Conservation (phyloP, 2,329 filamentous ascomycete species). For the Coccinonectria pachysandricola region DNA sequence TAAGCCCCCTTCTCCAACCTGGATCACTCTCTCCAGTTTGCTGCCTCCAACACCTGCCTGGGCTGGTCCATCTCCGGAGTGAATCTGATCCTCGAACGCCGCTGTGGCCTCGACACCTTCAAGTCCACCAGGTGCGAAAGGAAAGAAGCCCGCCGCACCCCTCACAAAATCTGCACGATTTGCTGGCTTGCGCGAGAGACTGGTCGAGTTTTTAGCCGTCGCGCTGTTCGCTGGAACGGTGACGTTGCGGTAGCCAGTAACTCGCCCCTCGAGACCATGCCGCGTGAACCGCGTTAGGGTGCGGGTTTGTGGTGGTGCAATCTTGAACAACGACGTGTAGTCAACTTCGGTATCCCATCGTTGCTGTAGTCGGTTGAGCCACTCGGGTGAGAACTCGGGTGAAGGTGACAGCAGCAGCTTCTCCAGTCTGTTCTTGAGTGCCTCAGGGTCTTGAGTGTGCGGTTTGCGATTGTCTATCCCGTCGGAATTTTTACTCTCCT, state of each 20-base stretch:
- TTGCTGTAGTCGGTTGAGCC: slow-evolving; percentile 85
- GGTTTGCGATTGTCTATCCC: slow-evolving; percentile 8
- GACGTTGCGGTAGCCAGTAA: slow-evolving; percentile 89
- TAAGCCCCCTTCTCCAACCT: slow-evolving; percentile 70
- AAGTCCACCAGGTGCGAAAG: slow-evolving; percentile 83
- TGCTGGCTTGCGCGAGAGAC: slow-evolving; percentile 75
- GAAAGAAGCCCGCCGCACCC: slow-evolving; percentile 86
- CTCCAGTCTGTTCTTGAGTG: slow-evolving; percentile 63
- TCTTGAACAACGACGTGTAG: slow-evolving; percentile 72
- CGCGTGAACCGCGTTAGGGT: slow-evolving; percentile 90
- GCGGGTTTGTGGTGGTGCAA: slow-evolving; percentile 84
- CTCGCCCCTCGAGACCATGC: slow-evolving; percentile 82
- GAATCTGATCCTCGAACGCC: slow-evolving; percentile 67
- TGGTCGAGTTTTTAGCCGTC: slow-evolving; percentile 92
- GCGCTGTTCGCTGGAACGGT: slow-evolving; percentile 82
- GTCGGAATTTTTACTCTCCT: slow-evolving; percentile 2
- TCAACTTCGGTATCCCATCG: slow-evolving; percentile 75
- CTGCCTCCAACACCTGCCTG: slow-evolving; percentile 35
- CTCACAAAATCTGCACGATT: slow-evolving; percentile 83
- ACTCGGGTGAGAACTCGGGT: slow-evolving; percentile 66
- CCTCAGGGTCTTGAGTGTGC: slow-evolving; percentile 38
- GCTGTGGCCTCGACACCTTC: slow-evolving; percentile 80
- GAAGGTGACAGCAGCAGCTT: slow-evolving; percentile 70
- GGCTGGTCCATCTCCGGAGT: slow-evolving; percentile 38
- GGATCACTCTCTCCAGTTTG: slow-evolving; percentile 76